Evolutionary conservation across 1,284 basidiomycete genomes (phyloP), one percentile per base, ranked within the genome.

Genomic region (Mycosarcoma maydis): DNA sequence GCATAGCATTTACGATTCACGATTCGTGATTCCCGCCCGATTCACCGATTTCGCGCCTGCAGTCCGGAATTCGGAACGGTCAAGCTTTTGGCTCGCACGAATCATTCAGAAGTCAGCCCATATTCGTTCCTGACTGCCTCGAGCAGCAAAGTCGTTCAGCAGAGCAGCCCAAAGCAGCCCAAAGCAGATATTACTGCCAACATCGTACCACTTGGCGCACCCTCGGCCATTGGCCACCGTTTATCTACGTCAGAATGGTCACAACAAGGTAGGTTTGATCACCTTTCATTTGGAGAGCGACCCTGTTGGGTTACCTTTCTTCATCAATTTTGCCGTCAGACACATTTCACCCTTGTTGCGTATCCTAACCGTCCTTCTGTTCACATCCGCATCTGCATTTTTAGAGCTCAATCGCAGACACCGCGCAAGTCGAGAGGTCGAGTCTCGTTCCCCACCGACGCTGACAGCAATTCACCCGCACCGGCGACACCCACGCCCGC

Each of bases 231-330:
- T 29, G 22, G 10, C 8, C 45, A 29, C 13, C 26, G n/a, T 26
- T 16, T 19, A 14, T 26, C 19, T 17, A 23, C 16, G 19, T 30
- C 41, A 53, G 13, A 45, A 67, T 67, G 64, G 64, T 67, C 34
- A 67, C 64, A 11, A 67, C 64, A 57, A 60, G 64, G 64, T 67
- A 61, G 3, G 57, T 49, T 17, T 8, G n/a, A n/a, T n/a, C n/a
- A n/a, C n/a, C n/a, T n/a, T n/a, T n/a, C n/a, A n/a, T n/a, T n/a
- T n/a, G n/a, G n/a, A n/a, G n/a, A n/a, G n/a, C n/a, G n/a, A n/a
- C n/a, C n/a, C n/a, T n/a, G n/a, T n/a, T n/a, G n/a, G n/a, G n/a
- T n/a, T n/a, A n/a, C n/a, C n/a, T n/a, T n/a, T n/a, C n/a, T n/a
- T n/a, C n/a, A n/a, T n/a, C n/a, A n/a, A n/a, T n/a, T n/a, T 33